phyloP scores from a whole-genome alignment of 345 rosid genomes.

The Moricandia arvensis region DNA sequence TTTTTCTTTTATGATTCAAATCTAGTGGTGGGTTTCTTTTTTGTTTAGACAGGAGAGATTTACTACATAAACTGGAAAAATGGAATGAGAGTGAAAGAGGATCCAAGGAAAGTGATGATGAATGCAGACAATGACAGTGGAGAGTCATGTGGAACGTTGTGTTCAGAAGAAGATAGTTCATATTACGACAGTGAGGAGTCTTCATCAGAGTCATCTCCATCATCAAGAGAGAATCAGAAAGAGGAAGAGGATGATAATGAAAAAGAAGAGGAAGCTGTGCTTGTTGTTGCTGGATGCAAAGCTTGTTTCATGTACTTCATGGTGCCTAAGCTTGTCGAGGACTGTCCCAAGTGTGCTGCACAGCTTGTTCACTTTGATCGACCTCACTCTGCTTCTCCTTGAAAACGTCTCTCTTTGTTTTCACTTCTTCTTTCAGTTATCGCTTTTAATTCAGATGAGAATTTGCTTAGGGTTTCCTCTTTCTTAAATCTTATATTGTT shows the following conservation, averaged over 20 bases:
- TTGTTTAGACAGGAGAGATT: constrained; percentile 78
- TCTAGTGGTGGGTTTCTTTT: neutral
- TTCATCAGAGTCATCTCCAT: constrained; percentile 61
- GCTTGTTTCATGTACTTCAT: constrained; percentile 95
- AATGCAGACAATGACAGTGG: constrained; percentile 38
- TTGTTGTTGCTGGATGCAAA: constrained; percentile 97
- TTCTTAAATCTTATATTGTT: constrained; percentile 6
- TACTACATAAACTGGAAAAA: constrained; percentile 91
- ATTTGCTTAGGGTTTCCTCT: constrained; percentile 20
- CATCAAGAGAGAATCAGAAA: constrained; percentile 45
- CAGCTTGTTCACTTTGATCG: constrained; percentile 90
- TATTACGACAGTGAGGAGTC: constrained; percentile 73
- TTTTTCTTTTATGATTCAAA: neutral
- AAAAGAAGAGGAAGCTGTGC: constrained; percentile 52
- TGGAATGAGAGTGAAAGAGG: constrained; percentile 80
- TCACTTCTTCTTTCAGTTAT: neutral
- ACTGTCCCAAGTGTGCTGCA: constrained; percentile 83
- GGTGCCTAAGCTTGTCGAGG: constrained; percentile 86
- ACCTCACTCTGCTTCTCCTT: constrained; percentile 50
- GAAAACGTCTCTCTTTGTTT: constrained; percentile 24
- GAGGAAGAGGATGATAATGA: constrained; percentile 22
- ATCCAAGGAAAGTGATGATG: constrained; percentile 55
- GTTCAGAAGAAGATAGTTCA: constrained; percentile 62
- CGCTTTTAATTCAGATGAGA: constrained; percentile 14
- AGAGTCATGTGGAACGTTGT: constrained; percentile 41